These are phyloP conservation scores for Malus fusca DNA, from an alignment of 306 rosid genomes.

Conservation along the genomic window DNA sequence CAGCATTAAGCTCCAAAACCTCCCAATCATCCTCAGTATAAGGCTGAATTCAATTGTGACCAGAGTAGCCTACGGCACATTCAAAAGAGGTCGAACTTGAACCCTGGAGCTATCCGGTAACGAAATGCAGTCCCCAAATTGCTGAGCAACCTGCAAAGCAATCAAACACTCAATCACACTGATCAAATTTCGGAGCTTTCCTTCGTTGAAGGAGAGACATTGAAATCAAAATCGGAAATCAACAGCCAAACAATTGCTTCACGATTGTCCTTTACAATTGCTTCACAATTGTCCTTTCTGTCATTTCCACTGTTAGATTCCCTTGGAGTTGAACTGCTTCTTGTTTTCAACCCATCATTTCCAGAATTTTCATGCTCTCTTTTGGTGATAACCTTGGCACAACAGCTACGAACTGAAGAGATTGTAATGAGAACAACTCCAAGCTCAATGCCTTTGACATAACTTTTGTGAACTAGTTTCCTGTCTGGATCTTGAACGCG, in stretches of 20 bases:
- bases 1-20: slow-evolving; percentile 77
- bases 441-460: slow-evolving; percentile 47
- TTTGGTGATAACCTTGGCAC: slow-evolving; percentile 48
- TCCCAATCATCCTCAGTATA: slow-evolving; percentile 91
- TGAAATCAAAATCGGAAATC: slow-evolving; percentile 31
- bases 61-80: slow-evolving; percentile 53
- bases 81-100: slow-evolving; percentile 56
- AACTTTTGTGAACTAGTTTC: slow-evolving; percentile 38
- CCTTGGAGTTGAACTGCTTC: slow-evolving; percentile 36
- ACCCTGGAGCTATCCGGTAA: slow-evolving; percentile 45
- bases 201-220: neutral
- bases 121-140: slow-evolving; percentile 73
- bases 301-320: slow-evolving; percentile 39
- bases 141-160: slow-evolving; percentile 51
- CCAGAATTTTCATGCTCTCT: slow-evolving; percentile 34
- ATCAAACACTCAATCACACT: neutral
- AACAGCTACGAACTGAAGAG: slow-evolving; percentile 63
- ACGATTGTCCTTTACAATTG: slow-evolving; percentile 28
- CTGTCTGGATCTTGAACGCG: slow-evolving; percentile 66
- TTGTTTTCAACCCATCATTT: slow-evolving; percentile 42
- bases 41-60: slow-evolving; percentile 68
- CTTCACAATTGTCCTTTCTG: slow-evolving; percentile 38
- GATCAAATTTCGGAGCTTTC: neutral
- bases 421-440: slow-evolving; percentile 42
- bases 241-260: slow-evolving; percentile 58